phyloP scores from a whole-genome alignment of 257 asterid species.

The Solanum okadae region DNA sequence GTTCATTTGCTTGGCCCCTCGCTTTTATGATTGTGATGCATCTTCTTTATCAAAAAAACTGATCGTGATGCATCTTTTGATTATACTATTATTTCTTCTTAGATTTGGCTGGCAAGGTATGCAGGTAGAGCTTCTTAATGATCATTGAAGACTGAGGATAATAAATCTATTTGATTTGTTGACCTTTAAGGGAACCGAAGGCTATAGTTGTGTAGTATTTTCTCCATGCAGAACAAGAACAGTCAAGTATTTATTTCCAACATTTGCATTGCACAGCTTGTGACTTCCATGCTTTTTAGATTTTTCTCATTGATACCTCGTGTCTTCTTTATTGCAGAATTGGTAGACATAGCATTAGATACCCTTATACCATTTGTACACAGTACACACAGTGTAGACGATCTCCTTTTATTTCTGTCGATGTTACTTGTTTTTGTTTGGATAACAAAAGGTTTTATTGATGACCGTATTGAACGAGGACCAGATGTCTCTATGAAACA shows the following conservation, averaged over 20 bases:
- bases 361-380: neutral
- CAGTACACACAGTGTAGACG: neutral
- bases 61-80: neutral
- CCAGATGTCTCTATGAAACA: neutral
- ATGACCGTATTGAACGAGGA: neutral
- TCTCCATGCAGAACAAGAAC: neutral
- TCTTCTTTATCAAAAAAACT: neutral
- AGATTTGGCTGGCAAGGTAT: neutral
- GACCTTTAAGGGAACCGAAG: neutral
- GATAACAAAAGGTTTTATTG: neutral
- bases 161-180: neutral
- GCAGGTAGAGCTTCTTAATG: neutral
- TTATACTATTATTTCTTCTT: neutral
- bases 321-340: neutral
- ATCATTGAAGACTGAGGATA: neutral
- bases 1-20: neutral
- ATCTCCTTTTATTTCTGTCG: neutral
- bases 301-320: neutral
- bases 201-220: neutral
- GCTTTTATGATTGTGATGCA: neutral
- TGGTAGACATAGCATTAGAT: neutral
- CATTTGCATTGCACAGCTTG: neutral
- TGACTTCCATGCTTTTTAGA: neutral
- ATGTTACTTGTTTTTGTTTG: neutral
- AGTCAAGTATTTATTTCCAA: neutral